Evolutionary conservation across 768 basidiomycete genomes (phyloP).

Genomic region (Saitozyma podzolica): DNA sequence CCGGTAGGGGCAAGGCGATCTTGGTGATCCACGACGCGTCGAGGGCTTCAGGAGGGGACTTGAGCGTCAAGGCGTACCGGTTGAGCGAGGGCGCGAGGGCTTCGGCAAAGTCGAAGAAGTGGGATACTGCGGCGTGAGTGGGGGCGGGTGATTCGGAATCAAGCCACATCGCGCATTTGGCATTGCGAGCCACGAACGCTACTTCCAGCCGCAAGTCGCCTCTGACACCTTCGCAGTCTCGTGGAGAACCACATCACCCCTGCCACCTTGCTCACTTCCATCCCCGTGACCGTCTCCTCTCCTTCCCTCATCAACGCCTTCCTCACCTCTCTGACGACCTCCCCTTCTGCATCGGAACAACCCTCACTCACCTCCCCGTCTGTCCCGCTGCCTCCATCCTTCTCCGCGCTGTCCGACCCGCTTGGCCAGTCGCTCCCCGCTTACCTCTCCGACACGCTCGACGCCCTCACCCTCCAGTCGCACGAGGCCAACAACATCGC

Average conservation of each 20-base stretch:
- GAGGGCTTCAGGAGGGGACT: slow-evolving; percentile 64
- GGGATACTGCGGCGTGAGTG: slow-evolving; percentile 77
- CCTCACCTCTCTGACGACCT: slow-evolving; percentile 64
- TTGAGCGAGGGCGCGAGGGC: slow-evolving; percentile 76
- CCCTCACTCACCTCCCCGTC: slow-evolving; percentile 17
- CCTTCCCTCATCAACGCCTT: slow-evolving; percentile 78
- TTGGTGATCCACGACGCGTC: slow-evolving; percentile 48
- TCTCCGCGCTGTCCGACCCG: slow-evolving; percentile 69
- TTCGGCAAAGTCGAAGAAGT: slow-evolving; percentile 78
- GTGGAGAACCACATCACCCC: slow-evolving; percentile 79
- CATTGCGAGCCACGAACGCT: too few species aligned
- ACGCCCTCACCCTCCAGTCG: slow-evolving; percentile 78
- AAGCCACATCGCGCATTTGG: too few species aligned
- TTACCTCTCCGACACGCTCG: slow-evolving; percentile 80
- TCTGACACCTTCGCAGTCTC: slow-evolving; percentile 58
- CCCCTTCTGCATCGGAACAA: slow-evolving; percentile 48
- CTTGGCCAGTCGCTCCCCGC: slow-evolving; percentile 65
- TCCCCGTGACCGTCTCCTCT: slow-evolving; percentile 79
- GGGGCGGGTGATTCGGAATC: too few species aligned
- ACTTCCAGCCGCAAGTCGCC: background rate
- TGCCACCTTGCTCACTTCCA: slow-evolving; percentile 78
- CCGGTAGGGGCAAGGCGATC: slow-evolving; percentile 45
- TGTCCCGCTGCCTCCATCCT: slow-evolving; percentile 58
- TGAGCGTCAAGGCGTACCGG: slow-evolving; percentile 84
- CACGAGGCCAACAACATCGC: slow-evolving; percentile 91